Evolutionary conservation across 345 rosid genomes (phyloP), one percentile per base, ranked within the genome.

Genomic region (Eucalyptus polyanthemos): DNA sequence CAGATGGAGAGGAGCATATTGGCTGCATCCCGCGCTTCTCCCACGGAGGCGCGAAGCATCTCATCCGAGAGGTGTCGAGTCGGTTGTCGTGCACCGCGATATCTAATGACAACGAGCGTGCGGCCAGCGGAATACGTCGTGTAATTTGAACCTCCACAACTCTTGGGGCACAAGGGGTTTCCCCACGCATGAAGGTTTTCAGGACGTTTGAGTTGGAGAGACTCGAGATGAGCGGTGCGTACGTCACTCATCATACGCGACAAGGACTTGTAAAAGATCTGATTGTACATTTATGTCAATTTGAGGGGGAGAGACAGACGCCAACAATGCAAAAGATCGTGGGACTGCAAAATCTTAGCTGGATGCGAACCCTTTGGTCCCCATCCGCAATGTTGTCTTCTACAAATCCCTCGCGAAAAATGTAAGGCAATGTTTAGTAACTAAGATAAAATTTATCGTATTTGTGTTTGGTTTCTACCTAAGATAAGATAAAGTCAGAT

Each of bases 401-500:
- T 69, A 9, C 24, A 9, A 69, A 34, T 16, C 24, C 22, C 80
- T 3, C 1, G 5, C 3, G 14, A 53, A 3, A 53, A 53, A 53
- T 53, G 0, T 14, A 58, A 58, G 65, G 19, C 2, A 19, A 53
- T 53, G 24, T 53, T 53, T 0, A 0, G 58, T 53, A 53, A 53
- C 11, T 19, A 19, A 1, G 0, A 53, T 53, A 53, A 53, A 8
- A 19, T 53, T 53, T 53, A 19, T 53, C 1, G 0, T 53, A 53
- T 53, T 53, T 53, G 11, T 53, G 11, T 53, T 53, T 53, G 10
- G 24, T 53, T 2, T 53, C 25, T 8, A 19, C 5, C 0, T 53
- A 53, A 53, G 25, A 53, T 53, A 53, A 53, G 56, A 17, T 53
- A 53, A 53, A 53, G 2, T 53, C 5, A 4, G 24, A 53, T 19